A percentile compares a stretch with the other conserved stretches of the same genome.
Evolutionary conservation across 1,284 basidiomycete species (phyloP).

Genomic region (Heterobasidion parviporum): DNA sequence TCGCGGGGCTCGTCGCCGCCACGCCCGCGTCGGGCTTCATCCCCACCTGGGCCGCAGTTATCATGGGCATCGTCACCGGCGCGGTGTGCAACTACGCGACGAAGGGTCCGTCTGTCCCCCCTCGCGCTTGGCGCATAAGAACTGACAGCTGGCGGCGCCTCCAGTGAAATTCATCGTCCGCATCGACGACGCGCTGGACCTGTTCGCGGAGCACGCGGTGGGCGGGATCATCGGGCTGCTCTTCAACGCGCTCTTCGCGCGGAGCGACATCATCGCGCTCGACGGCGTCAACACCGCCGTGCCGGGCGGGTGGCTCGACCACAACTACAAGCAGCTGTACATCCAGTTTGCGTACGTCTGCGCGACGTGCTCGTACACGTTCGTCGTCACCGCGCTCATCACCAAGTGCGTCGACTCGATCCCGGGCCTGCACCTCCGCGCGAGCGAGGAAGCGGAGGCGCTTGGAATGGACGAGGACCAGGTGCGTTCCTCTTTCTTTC

Average conservation of each 20-base stretch:
- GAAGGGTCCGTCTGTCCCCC: slow-evolving; percentile 45
- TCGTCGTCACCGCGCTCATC: slow-evolving; percentile 60
- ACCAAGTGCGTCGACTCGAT: slow-evolving; percentile 69
- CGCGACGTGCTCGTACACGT: slow-evolving; percentile 59
- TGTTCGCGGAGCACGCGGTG: slow-evolving; percentile 87
- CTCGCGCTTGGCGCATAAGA: too few species aligned
- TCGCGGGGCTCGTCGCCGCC: slow-evolving; percentile 87
- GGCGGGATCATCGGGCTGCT: slow-evolving; percentile 85
- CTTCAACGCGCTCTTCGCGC: slow-evolving; percentile 76
- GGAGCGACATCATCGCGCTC: slow-evolving; percentile 48
- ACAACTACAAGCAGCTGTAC: slow-evolving; percentile 69
- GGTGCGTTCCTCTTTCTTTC: slow-evolving; percentile 32
- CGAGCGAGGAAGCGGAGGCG: slow-evolving; percentile 70
- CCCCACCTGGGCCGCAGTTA: slow-evolving; percentile 61
- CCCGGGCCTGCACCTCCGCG: slow-evolving; percentile 70
- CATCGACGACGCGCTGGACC: slow-evolving; percentile 80
- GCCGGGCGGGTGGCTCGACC: slow-evolving; percentile 65
- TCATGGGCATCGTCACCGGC: slow-evolving; percentile 74
- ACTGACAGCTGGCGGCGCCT: background rate
- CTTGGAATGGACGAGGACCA: slow-evolving; percentile 87
- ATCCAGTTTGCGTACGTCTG: slow-evolving; percentile 81
- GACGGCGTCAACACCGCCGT: slow-evolving; percentile 71
- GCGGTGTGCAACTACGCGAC: slow-evolving; percentile 83
- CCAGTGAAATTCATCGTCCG: slow-evolving; percentile 59
- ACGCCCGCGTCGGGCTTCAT: slow-evolving; percentile 73